Base-by-base conservation (phyloP, 2,329 filamentous ascomycete genomes). In the Beauveria australis region DNA sequence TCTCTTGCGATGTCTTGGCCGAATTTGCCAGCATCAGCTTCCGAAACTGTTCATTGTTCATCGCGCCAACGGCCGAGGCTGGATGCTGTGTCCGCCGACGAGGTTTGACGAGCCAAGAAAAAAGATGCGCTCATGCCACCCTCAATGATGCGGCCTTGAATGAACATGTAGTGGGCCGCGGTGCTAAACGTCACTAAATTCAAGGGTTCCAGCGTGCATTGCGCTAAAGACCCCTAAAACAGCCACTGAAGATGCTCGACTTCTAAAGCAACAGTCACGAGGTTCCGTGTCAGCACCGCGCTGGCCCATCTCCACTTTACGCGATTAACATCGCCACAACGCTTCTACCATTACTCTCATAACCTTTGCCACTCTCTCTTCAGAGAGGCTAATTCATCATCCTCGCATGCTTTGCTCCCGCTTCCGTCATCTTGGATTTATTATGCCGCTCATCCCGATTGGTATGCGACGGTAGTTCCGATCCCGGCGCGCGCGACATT, bases 11-110 rank as follows among this genome's bases (percentile, higher is more conserved):
- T 33, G 73, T 63, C 62, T 78, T 79, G 60, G 73, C 69, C 7
- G 78, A 70, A 62, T 78, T 79, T 46, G 74, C 73, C 51, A 86
- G 78, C 24, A 96, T 74, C 7, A 97, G 82, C 65, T 89, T 88
- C 59, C 94, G 88, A 70, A 99, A 99, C 69, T 97, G 91, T 48
- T 92, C 85, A 79, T 97, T 97, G 73, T 97, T 96, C 94, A 99
- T 97, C 43, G 48, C 64, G 59, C 53, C 59, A 55, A 24, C 49
- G 16, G 41, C 37, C 41, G 22, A 24, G 48, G 52, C 24, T 19
- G 24, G 16, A 18, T 43, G 51, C 46, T 62, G 40, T 51, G 44
- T 43, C 47, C 30, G 55, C 18, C 24, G 2, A 14, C 22, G 7
- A 6, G 18, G 7, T 49, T 58, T 22, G 14, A 26, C 16, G 5